Conservation (phyloP, 139 green algal species). For the Coelastrella sp. region DNA sequence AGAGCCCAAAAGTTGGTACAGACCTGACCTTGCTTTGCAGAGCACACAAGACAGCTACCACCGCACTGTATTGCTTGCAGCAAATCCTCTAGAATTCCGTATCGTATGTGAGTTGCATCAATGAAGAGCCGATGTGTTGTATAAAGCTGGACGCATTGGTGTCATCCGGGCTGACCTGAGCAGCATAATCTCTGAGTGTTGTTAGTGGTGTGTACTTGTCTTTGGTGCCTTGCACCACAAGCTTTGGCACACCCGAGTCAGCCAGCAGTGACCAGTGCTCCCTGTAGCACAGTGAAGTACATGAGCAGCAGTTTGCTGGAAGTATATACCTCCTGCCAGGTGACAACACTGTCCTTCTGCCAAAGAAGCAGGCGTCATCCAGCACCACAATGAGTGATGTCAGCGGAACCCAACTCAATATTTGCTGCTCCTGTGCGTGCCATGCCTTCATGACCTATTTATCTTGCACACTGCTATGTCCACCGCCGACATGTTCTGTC, state of each 20-base stretch:
- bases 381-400: background rate
- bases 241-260: slow-evolving; percentile 28
- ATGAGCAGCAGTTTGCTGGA: background rate
- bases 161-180: background rate
- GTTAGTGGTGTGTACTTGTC: slow-evolving; percentile 7
- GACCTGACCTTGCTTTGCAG: too few relatives aligned
- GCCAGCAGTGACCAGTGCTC: slow-evolving; percentile 32
- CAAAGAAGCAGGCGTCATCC: too few relatives aligned
- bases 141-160: background rate
- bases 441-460: too few relatives aligned
- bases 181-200: slow-evolving; percentile 7
- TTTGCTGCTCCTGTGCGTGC: background rate
- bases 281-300: background rate
- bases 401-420: background rate
- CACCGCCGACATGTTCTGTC: too few relatives aligned
- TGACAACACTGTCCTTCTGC: too few relatives aligned
- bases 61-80: background rate
- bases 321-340: too few relatives aligned
- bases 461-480: too few relatives aligned
- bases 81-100: background rate
- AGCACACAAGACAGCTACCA: background rate
- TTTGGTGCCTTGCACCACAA: slow-evolving; percentile 16
- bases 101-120: background rate
- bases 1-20: background rate
- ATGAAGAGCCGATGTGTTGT: background rate